Base-by-base conservation (phyloP, 345 rosid species). In the Eucalyptus globulus region DNA sequence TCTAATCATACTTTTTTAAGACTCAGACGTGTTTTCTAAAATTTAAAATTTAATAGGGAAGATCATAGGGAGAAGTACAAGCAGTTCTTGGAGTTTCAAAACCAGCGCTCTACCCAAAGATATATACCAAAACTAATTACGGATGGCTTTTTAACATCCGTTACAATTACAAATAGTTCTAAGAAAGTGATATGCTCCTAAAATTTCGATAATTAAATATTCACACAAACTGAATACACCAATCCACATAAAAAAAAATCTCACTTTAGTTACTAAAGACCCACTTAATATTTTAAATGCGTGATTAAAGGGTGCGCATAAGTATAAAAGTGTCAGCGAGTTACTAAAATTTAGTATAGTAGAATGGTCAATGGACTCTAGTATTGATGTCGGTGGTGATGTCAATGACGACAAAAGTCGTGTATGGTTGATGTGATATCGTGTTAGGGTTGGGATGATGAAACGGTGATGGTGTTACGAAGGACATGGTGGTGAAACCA, bases 381-480 rank as follows among this genome's bases (percentile, higher is more conserved):
- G 45, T 72, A 37, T 3, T 5, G 26, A 37, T 3, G 81, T 19
- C 1, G 14, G 4, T 10, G 8, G 14, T 4, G 1, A 72, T 13
- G 45, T 37, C 14, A 2, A 0, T 21, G 5, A 37, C 11, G 27
- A 19, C 26, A 72, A 19, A 69, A 34, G 80, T 69, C 14, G 14
- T 34, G 22, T 3, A 69, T 34, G 44, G 17, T 1, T 17, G 4
- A 34, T 9, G 80, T 15, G 24, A 69, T 69, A 17, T 9, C 24
- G 22, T 34, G 44, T 5, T 10, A 6, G 7, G 44, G 43, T 15
- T 69, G 44, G 24, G 12, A 5, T 31, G 44, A 34, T 34, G 22
- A 69, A 34, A 34, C 1, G 4, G 4, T 3, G 43, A 34, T 11
- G 6, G 7, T 34, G 0, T 34, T 17, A 34, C 2, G 12, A 34